Percentiles rank a stretch among this genome's conserved stretches.
Conservation (phyloP, 1,284 basidiomycete species). For the Ustilago curta region DNA sequence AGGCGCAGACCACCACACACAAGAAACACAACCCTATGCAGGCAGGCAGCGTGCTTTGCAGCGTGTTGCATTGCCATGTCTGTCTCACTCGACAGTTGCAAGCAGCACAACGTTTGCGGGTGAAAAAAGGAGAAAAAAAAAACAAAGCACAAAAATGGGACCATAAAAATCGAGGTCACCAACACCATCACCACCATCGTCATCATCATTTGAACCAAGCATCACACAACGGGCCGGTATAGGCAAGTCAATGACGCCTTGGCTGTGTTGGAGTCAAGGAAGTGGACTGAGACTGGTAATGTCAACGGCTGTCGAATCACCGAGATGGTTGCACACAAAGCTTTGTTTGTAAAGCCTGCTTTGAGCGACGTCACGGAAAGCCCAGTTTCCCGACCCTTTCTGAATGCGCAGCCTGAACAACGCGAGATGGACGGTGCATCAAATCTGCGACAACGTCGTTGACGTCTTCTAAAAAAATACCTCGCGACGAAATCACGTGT, state of each 20-base stretch:
- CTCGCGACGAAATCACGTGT: constrained; percentile 38
- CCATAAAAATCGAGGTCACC: background rate
- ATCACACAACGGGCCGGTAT: too few species aligned
- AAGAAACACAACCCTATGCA: too few species aligned
- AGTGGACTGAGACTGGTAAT: background rate
- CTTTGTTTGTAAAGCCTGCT: background rate
- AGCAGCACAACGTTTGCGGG: background rate
- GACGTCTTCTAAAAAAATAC: background rate
- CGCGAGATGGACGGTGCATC: background rate
- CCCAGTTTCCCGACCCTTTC: background rate
- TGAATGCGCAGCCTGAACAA: background rate
- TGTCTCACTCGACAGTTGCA: constrained; percentile 14
- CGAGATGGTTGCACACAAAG: background rate
- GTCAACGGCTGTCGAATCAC: background rate
- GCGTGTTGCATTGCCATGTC: constrained; percentile 8
- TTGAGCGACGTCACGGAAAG: background rate
- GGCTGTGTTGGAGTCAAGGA: background rate
- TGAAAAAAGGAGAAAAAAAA: constrained; percentile 10
- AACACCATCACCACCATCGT: too few species aligned
- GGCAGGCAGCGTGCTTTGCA: background rate
- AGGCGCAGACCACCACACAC: too few species aligned
- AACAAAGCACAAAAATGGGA: background rate
- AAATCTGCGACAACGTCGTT: constrained; percentile 2
- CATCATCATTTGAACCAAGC: background rate
- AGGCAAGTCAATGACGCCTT: too few species aligned